phyloP scores from a whole-genome alignment of 75 land plant species.

The Ceratopteris richardii region DNA sequence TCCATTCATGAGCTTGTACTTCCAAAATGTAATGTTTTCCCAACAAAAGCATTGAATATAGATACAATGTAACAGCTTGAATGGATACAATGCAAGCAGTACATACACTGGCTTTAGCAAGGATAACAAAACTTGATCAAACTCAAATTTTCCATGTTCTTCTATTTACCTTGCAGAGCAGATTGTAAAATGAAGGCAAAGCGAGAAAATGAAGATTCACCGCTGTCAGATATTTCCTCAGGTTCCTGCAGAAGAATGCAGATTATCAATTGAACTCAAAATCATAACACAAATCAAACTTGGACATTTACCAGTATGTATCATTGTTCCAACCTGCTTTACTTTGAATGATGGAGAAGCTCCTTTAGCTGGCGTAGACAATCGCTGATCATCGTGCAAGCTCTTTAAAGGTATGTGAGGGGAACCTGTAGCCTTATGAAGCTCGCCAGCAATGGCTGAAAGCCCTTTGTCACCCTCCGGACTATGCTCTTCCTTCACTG shows the following conservation, averaged over 20 bases:
- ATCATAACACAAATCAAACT: background rate
- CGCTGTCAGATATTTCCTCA: conserved; percentile 46
- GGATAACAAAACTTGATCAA: too few species aligned
- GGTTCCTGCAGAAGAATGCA: conserved; percentile 27
- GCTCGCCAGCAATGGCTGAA: background rate
- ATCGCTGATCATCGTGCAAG: background rate
- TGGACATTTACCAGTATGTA: too few species aligned
- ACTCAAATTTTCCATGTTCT: too few species aligned
- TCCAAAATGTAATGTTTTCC: too few species aligned
- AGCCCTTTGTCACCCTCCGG: background rate
- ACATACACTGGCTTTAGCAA: too few species aligned
- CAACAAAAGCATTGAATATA: too few species aligned
- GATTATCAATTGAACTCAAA: background rate
- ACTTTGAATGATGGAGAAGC: background rate
- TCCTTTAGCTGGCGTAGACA: background rate
- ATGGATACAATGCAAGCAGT: too few species aligned
- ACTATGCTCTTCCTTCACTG: conserved; percentile 1
- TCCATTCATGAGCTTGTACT: too few species aligned
- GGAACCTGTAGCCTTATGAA: background rate
- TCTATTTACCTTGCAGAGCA: conserved; percentile 59
- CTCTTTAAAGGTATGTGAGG: background rate
- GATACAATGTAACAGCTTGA: too few species aligned
- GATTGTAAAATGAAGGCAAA: conserved; percentile 72
- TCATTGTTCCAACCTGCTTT: conserved; percentile 1
- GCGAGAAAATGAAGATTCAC: conserved; percentile 49